Base-by-base conservation (phyloP, 208 protist genomes). In the Acanthamoeba pearcei region DNA sequence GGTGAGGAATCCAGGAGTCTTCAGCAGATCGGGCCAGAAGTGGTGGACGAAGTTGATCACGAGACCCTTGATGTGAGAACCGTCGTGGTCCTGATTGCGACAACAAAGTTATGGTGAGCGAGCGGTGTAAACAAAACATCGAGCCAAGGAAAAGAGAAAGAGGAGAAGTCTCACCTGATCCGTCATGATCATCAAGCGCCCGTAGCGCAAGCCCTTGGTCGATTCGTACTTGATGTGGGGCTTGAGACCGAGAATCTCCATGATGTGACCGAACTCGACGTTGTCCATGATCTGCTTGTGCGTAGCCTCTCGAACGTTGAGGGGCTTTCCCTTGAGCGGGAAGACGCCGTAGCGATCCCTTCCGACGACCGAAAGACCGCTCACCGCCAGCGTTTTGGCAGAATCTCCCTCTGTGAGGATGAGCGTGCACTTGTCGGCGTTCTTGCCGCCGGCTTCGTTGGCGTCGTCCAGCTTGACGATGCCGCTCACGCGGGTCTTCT, bases 1-100 rank as follows among this genome's bases (percentile, higher is more conserved):
- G 80, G 98, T 98, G 53, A 99, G 95, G 95, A 99, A 99, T 29
- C 99, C 99, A 22, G 97, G 51, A 51, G 98, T 96, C 49, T 98
- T 97, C 9, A 99, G 96, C 60, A 99, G 97, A 19, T 97, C 96
- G 12, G 99, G 99, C 99, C 99, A 99, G 97, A 99, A 99, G 95
- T 98, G 98, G 96, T 99, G 99, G 62, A 99, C 98, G 86, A 99
- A 99, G 97, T 99, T 99, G 96, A 99, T 99, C 42, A 99, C 96
- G 15, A 99, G 97, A 22, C 99, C 99, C 96, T 99, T 99, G 97
- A 99, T 99, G 97, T 99, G 99, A 62, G 99, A 99, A 27, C 99
- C 99, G 96, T 99, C 99, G 96, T 99, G 98, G 98, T 99, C 99
- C 97, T 98, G 70, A 35, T 42, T 9, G 24, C 15, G 55, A 78